Base-by-base conservation (phyloP, 305 asterid genomes). In the Fraxinus velutina region DNA sequence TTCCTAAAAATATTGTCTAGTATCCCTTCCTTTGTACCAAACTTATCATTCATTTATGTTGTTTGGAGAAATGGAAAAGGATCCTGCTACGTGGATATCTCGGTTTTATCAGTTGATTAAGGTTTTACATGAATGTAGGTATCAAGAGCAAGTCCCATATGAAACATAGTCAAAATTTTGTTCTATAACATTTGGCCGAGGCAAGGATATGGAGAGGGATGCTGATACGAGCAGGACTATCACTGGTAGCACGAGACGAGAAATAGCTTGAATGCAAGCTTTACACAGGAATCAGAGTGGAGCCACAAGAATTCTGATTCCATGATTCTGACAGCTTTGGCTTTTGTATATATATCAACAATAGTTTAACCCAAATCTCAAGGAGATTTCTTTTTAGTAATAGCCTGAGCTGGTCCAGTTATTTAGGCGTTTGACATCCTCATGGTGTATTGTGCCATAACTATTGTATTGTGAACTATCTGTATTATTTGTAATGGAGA, bases 131-230 rank as follows among this genome's bases (percentile, higher is more conserved):
- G 73, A 82, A 71, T 89, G 90, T 92, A 93, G 97, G 94, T 89
- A 80, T 91, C 97, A 68, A 92, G 96, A 90, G 96, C 96, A 74
- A 94, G 98, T 87, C 98, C 98, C 57, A 93, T 92, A 82, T 93
- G 92, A 89, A 36, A 74, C 13, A 30, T 2, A 5, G 72, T 24
- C 33, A 4, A 62, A 21, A 62, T 62, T 24, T 62, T 62, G 72
- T 62, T 62, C 17, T 21, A 24, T 13, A 24, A 8, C 33, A 24
- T 62, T 22, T 12, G n/a, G n/a, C 33, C 1, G 33, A 21, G 72
- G 32, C 15, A 4, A 62, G 33, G 33, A 9, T 22, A 62, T 21
- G n/a, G 72, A 22, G 72, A 62, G 19, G 34, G 72, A 22, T 62
- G 72, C 72, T 22, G 33, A 62, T 21, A 62, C 33, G 33, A 62